Evolutionary conservation across 106 monocot species (phyloP).

Genomic region (Alisma plantagoaquatica): DNA sequence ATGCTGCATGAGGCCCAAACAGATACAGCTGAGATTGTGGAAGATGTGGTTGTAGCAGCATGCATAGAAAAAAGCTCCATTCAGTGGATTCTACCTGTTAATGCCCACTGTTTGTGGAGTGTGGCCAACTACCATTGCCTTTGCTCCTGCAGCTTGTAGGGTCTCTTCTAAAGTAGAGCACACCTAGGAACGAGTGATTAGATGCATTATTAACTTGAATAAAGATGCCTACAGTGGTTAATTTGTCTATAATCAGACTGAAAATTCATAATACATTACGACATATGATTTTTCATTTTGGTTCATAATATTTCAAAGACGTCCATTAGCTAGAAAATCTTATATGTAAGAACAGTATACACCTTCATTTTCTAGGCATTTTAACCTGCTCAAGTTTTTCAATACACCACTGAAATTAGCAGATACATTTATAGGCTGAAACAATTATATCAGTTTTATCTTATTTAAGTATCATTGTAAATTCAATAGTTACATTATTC

Average conservation of each 20-base stretch:
- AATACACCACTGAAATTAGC: too few species aligned
- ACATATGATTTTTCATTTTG: neutral
- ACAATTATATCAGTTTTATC: too few species aligned
- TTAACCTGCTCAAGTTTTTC: too few species aligned
- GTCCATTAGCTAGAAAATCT: neutral
- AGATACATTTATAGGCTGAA: too few species aligned
- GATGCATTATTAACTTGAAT: neutral
- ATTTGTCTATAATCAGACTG: neutral
- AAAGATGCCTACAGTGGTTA: neutral
- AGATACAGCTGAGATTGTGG: neutral
- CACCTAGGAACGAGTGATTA: conserved; percentile 30
- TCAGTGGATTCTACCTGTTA: conserved; percentile 41
- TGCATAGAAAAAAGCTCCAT: neutral
- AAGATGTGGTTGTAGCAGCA: too few species aligned
- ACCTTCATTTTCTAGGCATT: too few species aligned
- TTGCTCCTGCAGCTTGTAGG: conserved; percentile 51
- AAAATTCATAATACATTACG: neutral
- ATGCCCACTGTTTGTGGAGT: conserved; percentile 68
- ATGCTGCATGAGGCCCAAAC: conserved; percentile 33
- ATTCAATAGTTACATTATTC: too few species aligned
- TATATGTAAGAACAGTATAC: neutral
- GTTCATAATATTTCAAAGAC: neutral
- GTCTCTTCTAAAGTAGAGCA: conserved; percentile 61
- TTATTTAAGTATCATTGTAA: too few species aligned
- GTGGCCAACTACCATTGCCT: conserved; percentile 85